phyloP scores from a whole-genome alignment of 495 filamentous ascomycete genomes.

The Glonium stellatum region DNA sequence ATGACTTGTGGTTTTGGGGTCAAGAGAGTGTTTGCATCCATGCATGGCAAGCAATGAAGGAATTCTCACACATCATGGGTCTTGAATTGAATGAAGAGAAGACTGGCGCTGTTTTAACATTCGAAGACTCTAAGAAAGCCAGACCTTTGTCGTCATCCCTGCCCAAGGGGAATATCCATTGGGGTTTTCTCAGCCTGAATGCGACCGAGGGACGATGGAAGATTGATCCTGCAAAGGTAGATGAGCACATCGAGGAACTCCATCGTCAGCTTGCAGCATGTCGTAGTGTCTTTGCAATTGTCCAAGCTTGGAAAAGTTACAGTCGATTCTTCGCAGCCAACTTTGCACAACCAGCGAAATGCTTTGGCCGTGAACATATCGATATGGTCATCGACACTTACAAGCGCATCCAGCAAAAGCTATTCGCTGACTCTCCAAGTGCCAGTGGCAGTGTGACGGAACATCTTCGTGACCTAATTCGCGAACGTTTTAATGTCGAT shows the following conservation, averaged over 20 bases:
- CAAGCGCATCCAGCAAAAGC: slow-evolving; percentile 22
- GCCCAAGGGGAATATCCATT: slow-evolving; percentile 28
- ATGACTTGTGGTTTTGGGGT: slow-evolving; percentile 35
- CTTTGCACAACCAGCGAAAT: slow-evolving; percentile 33
- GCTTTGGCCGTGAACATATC: slow-evolving; percentile 30
- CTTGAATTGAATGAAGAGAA: slow-evolving; percentile 26
- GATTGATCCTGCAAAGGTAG: slow-evolving; percentile 28
- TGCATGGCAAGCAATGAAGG: slow-evolving; percentile 28
- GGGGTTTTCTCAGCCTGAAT: slow-evolving; percentile 30
- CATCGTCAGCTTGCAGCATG: slow-evolving; percentile 25
- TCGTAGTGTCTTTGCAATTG: slow-evolving; percentile 29
- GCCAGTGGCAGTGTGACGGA: slow-evolving; percentile 20
- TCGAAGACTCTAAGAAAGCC: slow-evolving; percentile 14
- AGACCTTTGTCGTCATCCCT: slow-evolving; percentile 8
- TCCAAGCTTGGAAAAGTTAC: slow-evolving; percentile 34
- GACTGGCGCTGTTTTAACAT: slow-evolving; percentile 26
- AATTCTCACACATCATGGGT: slow-evolving; percentile 29
- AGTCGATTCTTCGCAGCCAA: slow-evolving; percentile 30
- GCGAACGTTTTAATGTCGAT: slow-evolving; percentile 21
- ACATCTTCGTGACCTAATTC: slow-evolving; percentile 23
- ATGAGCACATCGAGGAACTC: slow-evolving; percentile 30
- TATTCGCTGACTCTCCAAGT: slow-evolving; percentile 19
- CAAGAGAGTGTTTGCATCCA: slow-evolving; percentile 18
- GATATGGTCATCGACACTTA: slow-evolving; percentile 28
- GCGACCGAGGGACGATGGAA: slow-evolving; percentile 25